These are phyloP conservation scores for Aspergillus nidulans DNA, from an alignment of 495 filamentous ascomycete genomes.

Conservation along the genomic window DNA sequence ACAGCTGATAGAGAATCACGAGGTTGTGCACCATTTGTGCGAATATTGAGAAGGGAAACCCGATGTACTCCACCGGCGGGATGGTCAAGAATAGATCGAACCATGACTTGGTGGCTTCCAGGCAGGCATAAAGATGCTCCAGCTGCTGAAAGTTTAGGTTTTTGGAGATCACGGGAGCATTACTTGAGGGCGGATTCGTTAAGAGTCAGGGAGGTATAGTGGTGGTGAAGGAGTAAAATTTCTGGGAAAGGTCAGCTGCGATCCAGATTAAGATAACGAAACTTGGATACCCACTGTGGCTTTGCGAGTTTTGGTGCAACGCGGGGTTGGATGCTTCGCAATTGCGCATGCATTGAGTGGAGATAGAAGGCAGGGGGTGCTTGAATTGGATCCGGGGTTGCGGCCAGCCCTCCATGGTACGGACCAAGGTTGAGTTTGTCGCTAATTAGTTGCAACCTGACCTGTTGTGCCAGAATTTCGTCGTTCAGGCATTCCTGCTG, in stretches of 20 bases:
- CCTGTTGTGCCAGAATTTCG: conserved; percentile 43
- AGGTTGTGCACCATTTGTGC: conserved; percentile 40
- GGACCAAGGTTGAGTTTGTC: conserved; percentile 20
- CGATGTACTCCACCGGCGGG: conserved; percentile 26
- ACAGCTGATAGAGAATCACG: conserved; percentile 39
- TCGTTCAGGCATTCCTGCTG: conserved; percentile 47
- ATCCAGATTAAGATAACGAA: too few relatives aligned
- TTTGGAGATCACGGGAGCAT: conserved; percentile 14
- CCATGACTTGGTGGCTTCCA: conserved; percentile 38
- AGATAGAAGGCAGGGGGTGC: conserved; percentile 35
- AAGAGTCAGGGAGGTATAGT: conserved; percentile 40
- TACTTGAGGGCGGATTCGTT: conserved; percentile 35
- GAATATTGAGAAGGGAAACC: conserved; percentile 33
- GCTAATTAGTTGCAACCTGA: conserved; percentile 42
- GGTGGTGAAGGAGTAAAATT: conserved; percentile 30
- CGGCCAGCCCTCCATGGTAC: too few relatives aligned
- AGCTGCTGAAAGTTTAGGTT: conserved; percentile 27
- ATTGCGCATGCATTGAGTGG: conserved; percentile 39
- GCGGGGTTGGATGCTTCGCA: conserved; percentile 32
- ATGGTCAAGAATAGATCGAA: conserved; percentile 30
- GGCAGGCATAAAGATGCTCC: conserved; percentile 29
- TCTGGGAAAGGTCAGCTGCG: conserved; percentile 20
- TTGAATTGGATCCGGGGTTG: neutral
- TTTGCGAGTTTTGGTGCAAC: conserved; percentile 30
- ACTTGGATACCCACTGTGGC: conserved; percentile 32